Evolutionary conservation across 805 yeast species (phyloP).

Genomic region (Pichia ethanolica): DNA sequence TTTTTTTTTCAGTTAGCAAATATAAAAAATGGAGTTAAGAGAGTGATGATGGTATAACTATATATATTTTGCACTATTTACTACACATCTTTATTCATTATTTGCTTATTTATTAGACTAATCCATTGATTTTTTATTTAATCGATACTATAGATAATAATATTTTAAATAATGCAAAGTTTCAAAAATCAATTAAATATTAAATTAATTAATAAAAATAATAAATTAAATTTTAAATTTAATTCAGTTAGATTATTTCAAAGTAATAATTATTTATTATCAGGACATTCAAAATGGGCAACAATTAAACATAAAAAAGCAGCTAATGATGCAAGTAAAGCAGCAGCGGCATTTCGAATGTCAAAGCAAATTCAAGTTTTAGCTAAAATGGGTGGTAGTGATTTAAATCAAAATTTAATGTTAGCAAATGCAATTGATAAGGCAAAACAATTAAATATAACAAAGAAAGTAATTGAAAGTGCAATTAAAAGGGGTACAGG

Average conservation of each 20-base stretch:
- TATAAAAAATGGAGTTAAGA: no score
- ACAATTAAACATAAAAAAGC: conserved; percentile 92
- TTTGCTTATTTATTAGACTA: no score
- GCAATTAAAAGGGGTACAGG: conserved; percentile 86
- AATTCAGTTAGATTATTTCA: conserved; percentile 4
- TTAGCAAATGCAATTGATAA: conserved; percentile 67
- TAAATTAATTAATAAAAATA: no score
- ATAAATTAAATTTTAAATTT: no score
- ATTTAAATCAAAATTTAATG: conserved; percentile 50
- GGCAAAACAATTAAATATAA: conserved; percentile 68
- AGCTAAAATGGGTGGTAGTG: conserved; percentile 66
- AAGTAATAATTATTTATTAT: conserved; percentile 15
- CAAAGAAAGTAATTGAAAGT: conserved; percentile 78
- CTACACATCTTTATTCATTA: not conserved
- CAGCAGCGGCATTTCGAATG: conserved; percentile 59
- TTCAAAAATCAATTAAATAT: no score
- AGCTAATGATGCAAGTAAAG: conserved; percentile 76
- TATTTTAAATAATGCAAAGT: no score
- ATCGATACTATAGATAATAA: no score
- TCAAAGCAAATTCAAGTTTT: conserved; percentile 71
- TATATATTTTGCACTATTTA: not conserved
- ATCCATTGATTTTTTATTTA: no score
- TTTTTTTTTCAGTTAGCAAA: no score
- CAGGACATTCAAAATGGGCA: conserved; percentile 96
- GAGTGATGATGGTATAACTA: not conserved